Base-by-base conservation (phyloP, 202 grass and related monocot species). In the Bolboschoenoplectus hybrid region DNA sequence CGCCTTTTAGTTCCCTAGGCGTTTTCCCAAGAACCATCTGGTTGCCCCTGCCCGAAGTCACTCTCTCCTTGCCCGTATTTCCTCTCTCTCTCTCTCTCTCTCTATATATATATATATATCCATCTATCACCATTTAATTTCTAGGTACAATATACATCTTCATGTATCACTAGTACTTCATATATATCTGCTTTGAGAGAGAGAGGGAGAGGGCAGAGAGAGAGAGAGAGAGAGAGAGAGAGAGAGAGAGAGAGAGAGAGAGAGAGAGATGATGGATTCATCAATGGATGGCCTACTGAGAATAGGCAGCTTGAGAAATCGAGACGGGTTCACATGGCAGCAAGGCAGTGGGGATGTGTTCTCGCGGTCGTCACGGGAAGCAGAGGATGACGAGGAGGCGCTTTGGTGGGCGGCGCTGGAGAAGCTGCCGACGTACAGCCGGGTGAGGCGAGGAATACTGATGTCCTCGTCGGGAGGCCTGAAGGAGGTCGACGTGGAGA, bases 341-440 rank as follows among this genome's bases (percentile, higher is more conserved):
- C 70, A 26, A 67, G 61, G 75, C 26, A 26, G 26, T 4, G n/a
- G 41, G 10, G 45, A 86, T 2, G 82, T 70, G 6, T 51, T 89
- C 57, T 89, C 85, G 7, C 44, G 17, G 10, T 76, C 81, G 19
- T 87, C 63, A 5, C 16, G 81, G 11, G 81, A 89, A 4, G 81
- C 78, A 1, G 81, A 87, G 49, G 88, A 87, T 41, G 88, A 90
- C 53, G 88, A 90, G 76, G 88, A 90, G 64, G 88, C 85, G 1
- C 63, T 90, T 0, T 53, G 44, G 43, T 90, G 88, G 88, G 88
- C 88, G 3, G 85, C 53, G 4, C 36, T 90, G 26, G 88, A 90
- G 71, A 90, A 87, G 73, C 81, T 90, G 20, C 88, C 88, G 6
- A 90, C 88, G 8, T 85, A 87, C 19, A 71, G 81, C 80, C 63